Evolutionary conservation across 257 asterid species (phyloP).

Genomic region (Nicotiana otophora): DNA sequence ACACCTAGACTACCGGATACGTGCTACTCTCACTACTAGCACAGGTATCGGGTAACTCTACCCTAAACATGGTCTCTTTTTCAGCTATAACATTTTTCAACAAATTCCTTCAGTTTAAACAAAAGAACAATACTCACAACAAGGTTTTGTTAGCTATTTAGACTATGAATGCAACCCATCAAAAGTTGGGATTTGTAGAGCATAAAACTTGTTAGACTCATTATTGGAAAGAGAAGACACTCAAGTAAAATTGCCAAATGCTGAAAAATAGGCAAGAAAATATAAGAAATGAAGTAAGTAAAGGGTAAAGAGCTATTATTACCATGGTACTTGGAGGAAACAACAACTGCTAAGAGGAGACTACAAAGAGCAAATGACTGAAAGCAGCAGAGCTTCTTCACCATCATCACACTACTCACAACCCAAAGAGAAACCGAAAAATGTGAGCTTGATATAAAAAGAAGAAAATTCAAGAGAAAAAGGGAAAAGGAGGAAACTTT

Average conservation of each 20-base stretch:
- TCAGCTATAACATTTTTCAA: neutral
- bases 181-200: neutral
- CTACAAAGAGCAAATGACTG: conserved; percentile 24
- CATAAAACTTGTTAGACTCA: neutral
- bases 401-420: conserved; percentile 21
- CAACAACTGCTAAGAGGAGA: conserved; percentile 35
- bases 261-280: neutral
- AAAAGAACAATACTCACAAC: neutral
- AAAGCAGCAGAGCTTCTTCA: conserved; percentile 20
- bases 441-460: neutral
- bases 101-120: neutral
- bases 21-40: no score
- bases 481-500: neutral
- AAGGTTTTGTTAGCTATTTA: neutral
- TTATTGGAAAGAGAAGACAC: neutral
- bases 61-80: neutral
- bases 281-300: neutral
- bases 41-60: no score
- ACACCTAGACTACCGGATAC: no score
- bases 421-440: conserved; percentile 21
- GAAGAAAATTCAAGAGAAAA: neutral
- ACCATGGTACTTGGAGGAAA: conserved; percentile 55
- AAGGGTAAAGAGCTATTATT: conserved; percentile 4
- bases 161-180: neutral
- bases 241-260: neutral